Evolutionary conservation across 83 land plant species (phyloP).

Genomic region (Larix sibirica): DNA sequence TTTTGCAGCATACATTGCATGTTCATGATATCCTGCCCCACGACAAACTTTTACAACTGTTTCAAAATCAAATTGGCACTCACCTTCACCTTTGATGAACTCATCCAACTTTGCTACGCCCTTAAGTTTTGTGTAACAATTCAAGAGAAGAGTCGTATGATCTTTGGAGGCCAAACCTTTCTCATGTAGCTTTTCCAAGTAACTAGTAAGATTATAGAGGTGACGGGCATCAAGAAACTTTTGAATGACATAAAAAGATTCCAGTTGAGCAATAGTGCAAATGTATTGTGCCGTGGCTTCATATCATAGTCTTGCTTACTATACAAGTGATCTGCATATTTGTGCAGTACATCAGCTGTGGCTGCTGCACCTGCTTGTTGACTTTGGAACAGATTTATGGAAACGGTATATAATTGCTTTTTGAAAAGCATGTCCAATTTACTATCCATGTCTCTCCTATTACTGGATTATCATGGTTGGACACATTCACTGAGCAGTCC

Average conservation of each 20-base stretch:
- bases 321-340: conserved; percentile 96
- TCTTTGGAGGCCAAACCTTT: conserved; percentile 93
- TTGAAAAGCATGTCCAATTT: conserved; percentile 95
- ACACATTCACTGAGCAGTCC: conserved; percentile 89
- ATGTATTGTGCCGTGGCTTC: conserved; percentile 94
- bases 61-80: conserved; percentile 90
- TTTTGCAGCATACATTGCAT: conserved; percentile 94
- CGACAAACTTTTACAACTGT: conserved; percentile 93
- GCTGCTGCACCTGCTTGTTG: conserved; percentile 98
- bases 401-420: conserved; percentile 88
- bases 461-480: conserved; percentile 41
- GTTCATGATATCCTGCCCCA: conserved; percentile 91
- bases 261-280: conserved; percentile 89
- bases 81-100: conserved; percentile 87
- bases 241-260: conserved; percentile 95
- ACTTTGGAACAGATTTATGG: conserved; percentile 93
- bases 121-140: conserved; percentile 95
- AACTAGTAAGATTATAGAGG: conserved; percentile 87
- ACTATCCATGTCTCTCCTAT: conserved; percentile 94
- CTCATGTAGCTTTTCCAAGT: conserved; percentile 93
- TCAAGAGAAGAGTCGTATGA: conserved; percentile 89
- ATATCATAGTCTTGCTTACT: conserved; percentile 92
- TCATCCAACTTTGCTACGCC: conserved; percentile 83
- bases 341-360: conserved; percentile 91
- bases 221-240: conserved; percentile 97